Evolutionary conservation across 1,284 basidiomycete species (phyloP).

Genomic region (Cystobasidiaceae sp.): DNA sequence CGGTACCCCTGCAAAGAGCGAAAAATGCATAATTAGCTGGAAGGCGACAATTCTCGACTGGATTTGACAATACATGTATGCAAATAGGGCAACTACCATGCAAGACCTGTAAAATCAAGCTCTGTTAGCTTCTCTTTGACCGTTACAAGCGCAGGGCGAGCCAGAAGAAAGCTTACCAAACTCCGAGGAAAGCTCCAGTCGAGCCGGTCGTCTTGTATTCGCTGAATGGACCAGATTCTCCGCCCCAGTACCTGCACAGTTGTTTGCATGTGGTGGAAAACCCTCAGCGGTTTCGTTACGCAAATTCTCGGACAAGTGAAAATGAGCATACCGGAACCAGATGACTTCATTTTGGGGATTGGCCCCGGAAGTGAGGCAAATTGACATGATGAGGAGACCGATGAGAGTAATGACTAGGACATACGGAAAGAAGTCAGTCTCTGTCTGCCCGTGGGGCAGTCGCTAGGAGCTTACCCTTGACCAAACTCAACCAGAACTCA

Average conservation of each 20-base stretch:
- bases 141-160: too few species aligned
- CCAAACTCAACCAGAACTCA: slow-evolving; percentile 1
- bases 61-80: neutral
- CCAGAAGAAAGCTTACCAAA: slow-evolving; percentile 28
- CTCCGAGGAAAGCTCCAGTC: slow-evolving; percentile 24
- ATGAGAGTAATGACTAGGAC: slow-evolving; percentile 9
- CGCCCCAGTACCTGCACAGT: slow-evolving; percentile 13
- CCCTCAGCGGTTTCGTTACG: too few species aligned
- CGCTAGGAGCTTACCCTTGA: neutral
- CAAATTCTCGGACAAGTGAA: too few species aligned
- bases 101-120: neutral
- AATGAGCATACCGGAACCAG: slow-evolving; percentile 11
- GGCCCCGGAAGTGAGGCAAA: slow-evolving; percentile 15
- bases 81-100: slow-evolving; percentile 52
- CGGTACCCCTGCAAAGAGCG: slow-evolving; percentile 57
- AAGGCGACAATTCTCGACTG: neutral
- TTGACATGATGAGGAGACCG: slow-evolving; percentile 14
- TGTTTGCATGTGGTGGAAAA: too few species aligned
- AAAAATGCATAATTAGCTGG: neutral
- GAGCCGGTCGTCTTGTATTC: neutral
- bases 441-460: neutral
- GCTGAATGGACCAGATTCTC: neutral
- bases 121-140: too few species aligned
- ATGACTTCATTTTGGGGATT: slow-evolving; percentile 7
- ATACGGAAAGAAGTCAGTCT: neutral